Base-by-base conservation (phyloP, 2,329 filamentous ascomycete species). In the Hymenoscyphus scutula region DNA sequence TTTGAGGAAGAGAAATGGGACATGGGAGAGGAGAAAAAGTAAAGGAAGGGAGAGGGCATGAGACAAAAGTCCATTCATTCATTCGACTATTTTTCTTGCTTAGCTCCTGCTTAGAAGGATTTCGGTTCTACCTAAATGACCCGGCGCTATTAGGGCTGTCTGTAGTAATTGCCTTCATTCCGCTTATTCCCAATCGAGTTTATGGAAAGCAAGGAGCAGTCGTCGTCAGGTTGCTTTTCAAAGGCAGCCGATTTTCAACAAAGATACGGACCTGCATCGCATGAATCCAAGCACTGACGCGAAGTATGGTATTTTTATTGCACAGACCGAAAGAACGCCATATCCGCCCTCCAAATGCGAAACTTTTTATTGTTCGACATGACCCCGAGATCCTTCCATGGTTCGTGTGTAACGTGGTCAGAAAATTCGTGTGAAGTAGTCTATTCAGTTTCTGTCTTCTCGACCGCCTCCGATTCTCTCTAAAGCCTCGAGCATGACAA, bases 401-500 rank as follows among this genome's bases (percentile, higher is more conserved):
- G 34, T 37, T 37, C n/a, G 11, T 8, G 45, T 37, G 32, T 53
- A 48, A 23, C 6, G 13, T 10, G n/a, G 7, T 48, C 53, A 23
- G 27, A 23, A 53, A 37, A 30, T 10, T 53, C 27, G 41, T 27
- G 19, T 56, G 27, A 37, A 15, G 34, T 34, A 23, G 23, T 41
- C 23, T 53, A 27, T 23, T 64, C n/a, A 51, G 27, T 58, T 41
- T 57, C 53, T 69, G 67, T 88, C 83, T 48, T 73, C 72, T 65
- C 72, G 64, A 72, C 85, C 83, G 63, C 85, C 84, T 66, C 84
- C 85, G 69, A 90, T 89, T 72, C 87, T 81, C 75, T 88, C 85
- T 62, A 91, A 77, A 10, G 87, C 91, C 79, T 99, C 96, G 61
- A 99, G 85, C 94, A 99, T 97, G 61, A 99, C 93, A 29, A 99